phyloP scores from a whole-genome alignment of 352 stramenopile species.

The Elongisporangium anandrum region DNA sequence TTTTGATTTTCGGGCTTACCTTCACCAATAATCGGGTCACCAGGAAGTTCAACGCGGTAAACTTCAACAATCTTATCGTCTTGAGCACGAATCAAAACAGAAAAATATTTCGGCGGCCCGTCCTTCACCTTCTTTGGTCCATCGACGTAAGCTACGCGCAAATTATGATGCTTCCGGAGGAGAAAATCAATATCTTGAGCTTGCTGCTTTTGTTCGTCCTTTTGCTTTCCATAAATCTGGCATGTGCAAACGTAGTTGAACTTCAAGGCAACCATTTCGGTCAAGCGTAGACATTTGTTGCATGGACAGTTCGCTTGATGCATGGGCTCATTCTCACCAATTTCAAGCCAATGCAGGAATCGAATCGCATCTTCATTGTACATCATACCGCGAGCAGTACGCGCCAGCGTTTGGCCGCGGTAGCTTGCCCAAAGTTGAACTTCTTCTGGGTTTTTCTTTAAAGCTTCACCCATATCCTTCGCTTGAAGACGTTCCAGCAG shows the following conservation, averaged over 20 bases:
- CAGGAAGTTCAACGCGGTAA: slow-evolving; percentile 72
- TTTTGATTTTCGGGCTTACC: slow-evolving; percentile 87
- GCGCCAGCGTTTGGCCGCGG: slow-evolving; percentile 70
- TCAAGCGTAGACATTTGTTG: slow-evolving; percentile 78
- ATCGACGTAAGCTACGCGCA: slow-evolving; percentile 77
- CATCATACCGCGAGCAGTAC: slow-evolving; percentile 83
- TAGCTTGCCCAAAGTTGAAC: slow-evolving; percentile 79
- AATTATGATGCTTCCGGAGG: slow-evolving; percentile 61
- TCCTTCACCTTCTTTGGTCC: slow-evolving; percentile 85
- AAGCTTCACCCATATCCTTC: slow-evolving; percentile 75
- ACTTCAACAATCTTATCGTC: slow-evolving; percentile 74
- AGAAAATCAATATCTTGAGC: slow-evolving; percentile 74
- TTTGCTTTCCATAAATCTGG: slow-evolving; percentile 83
- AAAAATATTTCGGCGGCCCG: slow-evolving; percentile 76
- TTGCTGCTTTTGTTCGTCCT: slow-evolving; percentile 79
- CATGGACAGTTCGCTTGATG: slow-evolving; percentile 65
- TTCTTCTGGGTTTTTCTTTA: slow-evolving; percentile 79
- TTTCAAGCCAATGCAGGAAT: slow-evolving; percentile 82
- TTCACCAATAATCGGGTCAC: slow-evolving; percentile 78
- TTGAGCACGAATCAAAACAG: slow-evolving; percentile 63
- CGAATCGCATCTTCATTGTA: slow-evolving; percentile 82
- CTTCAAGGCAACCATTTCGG: slow-evolving; percentile 80
- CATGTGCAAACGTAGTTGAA: slow-evolving; percentile 88
- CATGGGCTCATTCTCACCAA: slow-evolving; percentile 83
- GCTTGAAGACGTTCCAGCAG: slow-evolving; percentile 65